Evolutionary conservation across 176 grass and related monocot species (phyloP), one percentile per base, ranked within the genome.

Genomic region (Lolium perenne): DNA sequence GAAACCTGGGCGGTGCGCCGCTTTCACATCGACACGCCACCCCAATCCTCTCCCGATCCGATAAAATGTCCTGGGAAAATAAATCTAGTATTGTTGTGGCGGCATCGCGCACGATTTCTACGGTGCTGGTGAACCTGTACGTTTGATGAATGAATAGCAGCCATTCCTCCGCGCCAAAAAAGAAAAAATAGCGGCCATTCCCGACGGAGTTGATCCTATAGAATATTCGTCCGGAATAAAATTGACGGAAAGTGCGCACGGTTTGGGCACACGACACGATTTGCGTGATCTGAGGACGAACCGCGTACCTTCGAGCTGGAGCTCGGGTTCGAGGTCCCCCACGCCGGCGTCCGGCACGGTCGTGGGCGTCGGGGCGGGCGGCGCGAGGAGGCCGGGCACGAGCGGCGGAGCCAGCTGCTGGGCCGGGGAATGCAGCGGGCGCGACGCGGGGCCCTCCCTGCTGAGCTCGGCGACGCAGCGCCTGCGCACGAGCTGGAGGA

Each of bases 381-480:
- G 88, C 64, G 65, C 43, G 84, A 83, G 84, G 74, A 90, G 65
- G 32, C 53, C 45, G 0, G 88, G 84, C 38, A 80, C 16, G 79
- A 83, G 0, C 1, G 76, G 81, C 6, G 77, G 81, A 8, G 46
- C 23, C 41, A 84, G 81, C 59, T 70, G 62, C 38, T 60, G 69
- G 77, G 87, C 32, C 80, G 78, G 79, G 6, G 76, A 4, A 61
- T 21, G 32, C 46, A 65, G 16, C n/a, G 71, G 41, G 26, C 82
- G 88, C 78, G 77, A 78, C 25, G 83, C 54, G 14, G 77, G 70
- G 1, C 68, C 56, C 41, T 85, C 85, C 81, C 76, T 84, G 85
- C 81, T 91, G 7, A 87, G 59, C 85, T 91, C 89, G n/a, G 81
- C 89, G 18, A 87, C 70, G 85, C 85, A 91, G 10, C 60, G 76